These are phyloP conservation scores for Lactarius vividus DNA, from an alignment of 768 basidiomycete species.

Conservation along the genomic window DNA sequence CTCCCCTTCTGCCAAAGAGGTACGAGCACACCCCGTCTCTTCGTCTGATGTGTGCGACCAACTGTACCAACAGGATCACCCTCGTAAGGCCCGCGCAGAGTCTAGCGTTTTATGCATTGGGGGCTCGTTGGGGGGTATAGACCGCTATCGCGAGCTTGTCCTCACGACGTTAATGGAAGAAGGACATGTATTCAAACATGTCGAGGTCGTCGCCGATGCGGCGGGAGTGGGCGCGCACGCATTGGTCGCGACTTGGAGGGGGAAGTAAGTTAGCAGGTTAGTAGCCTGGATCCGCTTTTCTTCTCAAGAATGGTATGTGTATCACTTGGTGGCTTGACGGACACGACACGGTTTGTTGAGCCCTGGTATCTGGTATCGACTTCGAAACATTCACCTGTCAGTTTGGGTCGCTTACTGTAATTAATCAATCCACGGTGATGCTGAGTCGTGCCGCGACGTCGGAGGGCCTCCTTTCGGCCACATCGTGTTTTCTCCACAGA, in stretches of 20 bases:
- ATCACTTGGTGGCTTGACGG: too few species aligned
- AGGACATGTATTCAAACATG: conserved; percentile 63
- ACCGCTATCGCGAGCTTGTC: conserved; percentile 53
- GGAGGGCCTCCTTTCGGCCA: not conserved
- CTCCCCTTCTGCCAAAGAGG: conserved; percentile 29
- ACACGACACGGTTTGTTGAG: not conserved
- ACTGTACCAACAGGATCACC: conserved; percentile 13
- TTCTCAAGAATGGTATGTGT: not conserved
- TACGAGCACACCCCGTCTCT: not conserved
- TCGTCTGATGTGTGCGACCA: not conserved
- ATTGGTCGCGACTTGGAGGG: conserved; percentile 38
- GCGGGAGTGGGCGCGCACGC: conserved; percentile 62
- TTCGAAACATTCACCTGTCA: not conserved
- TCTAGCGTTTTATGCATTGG: conserved; percentile 71
- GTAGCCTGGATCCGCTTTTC: not conserved
- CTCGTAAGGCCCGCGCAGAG: conserved; percentile 43
- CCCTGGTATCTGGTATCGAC: not conserved
- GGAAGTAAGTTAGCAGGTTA: conserved; percentile 7
- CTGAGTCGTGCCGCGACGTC: not conserved
- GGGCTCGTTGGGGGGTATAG: conserved; percentile 69
- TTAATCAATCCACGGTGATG: not conserved
- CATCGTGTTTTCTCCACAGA: not conserved
- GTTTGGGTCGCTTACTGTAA: not conserved
- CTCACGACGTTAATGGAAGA: conserved; percentile 52
- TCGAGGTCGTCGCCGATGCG: conserved; percentile 68